A percentile compares a stretch with the other conserved stretches of the same genome.
These are phyloP conservation scores for Sanguinoderma infundibulare DNA, from an alignment of 1,284 basidiomycete genomes.

Conservation along the genomic window DNA sequence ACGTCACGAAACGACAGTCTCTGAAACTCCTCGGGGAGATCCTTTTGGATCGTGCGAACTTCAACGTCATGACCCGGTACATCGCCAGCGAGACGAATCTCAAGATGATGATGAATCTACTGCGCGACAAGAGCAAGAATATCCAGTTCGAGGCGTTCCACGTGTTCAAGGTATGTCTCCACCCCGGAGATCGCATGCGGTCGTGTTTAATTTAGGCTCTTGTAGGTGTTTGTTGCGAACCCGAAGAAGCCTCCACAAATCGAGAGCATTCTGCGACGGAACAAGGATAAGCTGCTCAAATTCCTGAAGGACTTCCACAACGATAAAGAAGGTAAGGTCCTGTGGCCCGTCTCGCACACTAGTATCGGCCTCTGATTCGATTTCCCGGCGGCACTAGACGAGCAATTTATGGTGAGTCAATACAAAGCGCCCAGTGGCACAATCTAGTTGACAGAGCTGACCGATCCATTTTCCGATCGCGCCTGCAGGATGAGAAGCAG, in stretches of 20 bases:
- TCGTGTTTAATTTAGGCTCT: neutral
- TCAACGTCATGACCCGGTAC: constrained; percentile 98
- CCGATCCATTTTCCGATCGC: constrained; percentile 6
- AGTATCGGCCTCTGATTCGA: constrained; percentile 2
- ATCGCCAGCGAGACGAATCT: constrained; percentile 92
- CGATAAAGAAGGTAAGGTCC: constrained; percentile 87
- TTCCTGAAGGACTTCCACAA: constrained; percentile 97
- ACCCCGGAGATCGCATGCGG: neutral
- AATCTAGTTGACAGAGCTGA: neutral
- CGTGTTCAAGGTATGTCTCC: constrained; percentile 89
- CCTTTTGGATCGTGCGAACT: constrained; percentile 95
- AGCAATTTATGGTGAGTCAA: constrained; percentile 83
- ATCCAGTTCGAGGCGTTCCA: constrained; percentile 99
- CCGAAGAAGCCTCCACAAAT: constrained; percentile 98
- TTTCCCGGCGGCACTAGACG: constrained; percentile 56
- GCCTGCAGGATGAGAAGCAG: constrained; percentile 87
- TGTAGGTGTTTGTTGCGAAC: constrained; percentile 96
- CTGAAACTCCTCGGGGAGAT: constrained; percentile 98
- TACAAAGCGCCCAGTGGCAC: neutral
- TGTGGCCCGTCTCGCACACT: neutral
- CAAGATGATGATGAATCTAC: constrained; percentile 99
- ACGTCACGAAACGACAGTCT: constrained; percentile 99
- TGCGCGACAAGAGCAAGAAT: constrained; percentile 97
- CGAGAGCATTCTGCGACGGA: constrained; percentile 87
- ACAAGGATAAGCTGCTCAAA: constrained; percentile 90